Evolutionary conservation across 768 basidiomycete species (phyloP), one percentile per base, ranked within the genome.

Genomic region (Mycena albidolilacea): DNA sequence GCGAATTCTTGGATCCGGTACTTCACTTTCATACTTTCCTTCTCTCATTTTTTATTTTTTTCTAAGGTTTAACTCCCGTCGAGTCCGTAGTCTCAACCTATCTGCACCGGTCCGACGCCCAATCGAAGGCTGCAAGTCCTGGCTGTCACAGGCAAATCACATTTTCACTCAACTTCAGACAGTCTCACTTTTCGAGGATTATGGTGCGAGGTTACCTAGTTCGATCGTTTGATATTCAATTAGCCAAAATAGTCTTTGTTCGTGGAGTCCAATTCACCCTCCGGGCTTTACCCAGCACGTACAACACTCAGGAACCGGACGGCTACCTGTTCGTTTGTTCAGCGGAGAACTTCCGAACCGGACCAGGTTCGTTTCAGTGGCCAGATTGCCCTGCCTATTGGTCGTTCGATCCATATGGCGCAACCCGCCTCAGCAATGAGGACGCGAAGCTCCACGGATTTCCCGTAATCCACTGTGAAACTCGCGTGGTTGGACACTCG

Each of bases 341-440:
- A 17, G 46, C 58, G 3, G 7, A 23, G 44, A 37, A 46, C 3
- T 41, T 67, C n/a, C 43, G 38, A 37, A 19, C 57, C 30, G 57
- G 46, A 0, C 37, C 59, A 5, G 23, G 19, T 15, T 52, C n/a
- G 5, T 41, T 69, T 46, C 37, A 23, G 21, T 6, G 8, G n/a
- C 67, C 60, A 14, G 60, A 62, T 1, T 69, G 59, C 15, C 48
- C 21, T 3, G 67, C 60, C 3, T 69, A 69, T 43, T 69, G 67
- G 67, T 61, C 67, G 8, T 38, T 69, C 21, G 48, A 69, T 15
- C 59, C 58, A 3, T n/a, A 7, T 17, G 60, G 67, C 12, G 19
- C 15, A 6, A 50, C 44, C n/a, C 35, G 37, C 15, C 54, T 67
- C 8, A 58, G 38, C 14, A 10, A 3, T 2, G 41, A 43, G 23